phyloP scores from a whole-genome alignment of 768 basidiomycete genomes.

The Fistulinella prunicolor region DNA sequence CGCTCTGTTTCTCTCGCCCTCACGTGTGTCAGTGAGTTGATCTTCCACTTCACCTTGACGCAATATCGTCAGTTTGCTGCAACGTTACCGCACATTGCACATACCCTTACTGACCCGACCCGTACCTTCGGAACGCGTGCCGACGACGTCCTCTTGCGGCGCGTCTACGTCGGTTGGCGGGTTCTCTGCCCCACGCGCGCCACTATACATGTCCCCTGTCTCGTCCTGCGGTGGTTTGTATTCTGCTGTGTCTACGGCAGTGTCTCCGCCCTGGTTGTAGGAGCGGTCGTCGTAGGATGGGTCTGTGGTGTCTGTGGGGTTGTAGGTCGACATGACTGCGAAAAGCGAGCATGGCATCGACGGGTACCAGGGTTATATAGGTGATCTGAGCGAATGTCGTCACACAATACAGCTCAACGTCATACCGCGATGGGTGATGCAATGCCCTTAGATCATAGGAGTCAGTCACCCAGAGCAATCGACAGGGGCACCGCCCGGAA shows the following conservation, averaged over 20 bases:
- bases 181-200: not conserved
- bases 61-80: not conserved
- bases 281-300: not conserved
- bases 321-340: not conserved
- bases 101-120: not conserved
- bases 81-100: not conserved
- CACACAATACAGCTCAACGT: not conserved
- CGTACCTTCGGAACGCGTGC: not conserved
- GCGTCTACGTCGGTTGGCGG: not conserved
- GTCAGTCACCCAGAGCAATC: too few species aligned
- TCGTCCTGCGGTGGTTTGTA: too few species aligned
- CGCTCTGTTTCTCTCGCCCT: constrained; percentile 14
- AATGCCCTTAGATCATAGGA: too few species aligned
- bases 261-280: not conserved
- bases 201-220: not conserved
- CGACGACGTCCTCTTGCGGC: not conserved
- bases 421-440: not conserved
- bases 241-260: not conserved
- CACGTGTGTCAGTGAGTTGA: constrained; percentile 7
- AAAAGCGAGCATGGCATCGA: not conserved
- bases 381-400: not conserved
- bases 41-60: constrained; percentile 23
- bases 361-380: too few species aligned
- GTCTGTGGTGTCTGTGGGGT: not conserved
- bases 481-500: too few species aligned